These are phyloP conservation scores for Calonectria crousiana DNA, from an alignment of 2,329 filamentous ascomycete genomes.

Conservation along the genomic window DNA sequence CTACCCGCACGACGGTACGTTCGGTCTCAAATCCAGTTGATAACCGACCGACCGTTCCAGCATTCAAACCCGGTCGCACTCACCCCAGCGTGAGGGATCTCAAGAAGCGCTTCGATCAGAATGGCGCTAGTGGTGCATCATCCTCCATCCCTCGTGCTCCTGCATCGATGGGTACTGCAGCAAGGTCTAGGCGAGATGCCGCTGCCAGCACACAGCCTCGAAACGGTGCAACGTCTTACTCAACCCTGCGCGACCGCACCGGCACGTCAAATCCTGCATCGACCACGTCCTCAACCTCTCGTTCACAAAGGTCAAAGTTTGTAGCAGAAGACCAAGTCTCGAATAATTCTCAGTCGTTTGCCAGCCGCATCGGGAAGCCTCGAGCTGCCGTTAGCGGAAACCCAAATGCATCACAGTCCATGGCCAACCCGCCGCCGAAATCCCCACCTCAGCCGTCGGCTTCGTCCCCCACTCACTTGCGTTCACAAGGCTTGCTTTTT, in stretches of 20 bases:
- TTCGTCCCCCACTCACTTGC: conserved; percentile 49
- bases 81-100: conserved; percentile 85
- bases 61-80: conserved; percentile 49
- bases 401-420: conserved; percentile 50
- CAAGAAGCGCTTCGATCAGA: conserved; percentile 82
- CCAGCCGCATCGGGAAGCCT: conserved; percentile 69
- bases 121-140: conserved; percentile 48
- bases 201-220: conserved; percentile 48
- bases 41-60: conserved; percentile 50
- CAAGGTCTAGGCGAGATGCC: conserved; percentile 48
- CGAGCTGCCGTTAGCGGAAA: conserved; percentile 50
- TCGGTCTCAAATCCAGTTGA: conserved; percentile 70
- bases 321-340: conserved; percentile 64
- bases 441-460: conserved; percentile 49
- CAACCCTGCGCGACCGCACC: conserved; percentile 53
- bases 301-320: conserved; percentile 60
- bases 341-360: conserved; percentile 69
- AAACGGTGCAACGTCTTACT: conserved; percentile 55
- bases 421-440: conserved; percentile 49
- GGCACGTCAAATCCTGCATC: conserved; percentile 35
- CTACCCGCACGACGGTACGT: conserved; percentile 58
- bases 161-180: conserved; percentile 49
- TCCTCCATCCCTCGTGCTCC: conserved; percentile 53
- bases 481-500: conserved; percentile 72
- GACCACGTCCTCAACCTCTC: conserved; percentile 43